Base-by-base conservation (phyloP, 768 basidiomycete species). In the Tricholoma sp. region DNA sequence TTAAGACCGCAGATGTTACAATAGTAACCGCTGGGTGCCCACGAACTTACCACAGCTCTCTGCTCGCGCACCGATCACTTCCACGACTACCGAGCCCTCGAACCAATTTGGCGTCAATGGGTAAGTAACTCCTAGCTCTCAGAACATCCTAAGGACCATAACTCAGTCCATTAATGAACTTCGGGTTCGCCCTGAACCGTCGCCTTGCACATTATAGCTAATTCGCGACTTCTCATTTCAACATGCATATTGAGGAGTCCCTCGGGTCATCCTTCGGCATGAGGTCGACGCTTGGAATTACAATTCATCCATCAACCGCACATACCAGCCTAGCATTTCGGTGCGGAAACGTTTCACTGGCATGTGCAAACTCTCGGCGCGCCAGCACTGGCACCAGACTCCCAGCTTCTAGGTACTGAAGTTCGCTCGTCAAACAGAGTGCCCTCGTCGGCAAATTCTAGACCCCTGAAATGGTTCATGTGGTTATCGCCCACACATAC, bases 191-290 rank as follows among this genome's bases (percentile, higher is more conserved):
- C 15, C 31, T 31, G 47, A 31, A 13, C 15, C 47, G 12, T 13
- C 29, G 24, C 15, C 12, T 15, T 15, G 28, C 13, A 28, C 8
- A 15, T 47, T 18, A 28, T 11, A 29, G 28, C 29, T 4, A 47
- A 15, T n/a, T 29, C 28, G 28, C 20, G 28, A 24, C 44, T n/a
- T n/a, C 20, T 7, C 37, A 6, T 47, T 47, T 5, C 45, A 47
- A 29, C 2, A 6, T 5, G 17, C 4, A 28, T 45, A 24, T 45
- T 45, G 39, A 9, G 17, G 52, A 41, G 52, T 53, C 41, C 20
- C 41, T 20, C 24, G 52, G 52, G 52, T 53, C 52, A 53, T 53
- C 7, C 41, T 53, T n/a, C 29, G 44, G 31, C 52, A 53, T 12
- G 52, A 53, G 37, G 37, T 15, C 41, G 39, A 17, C 24, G 18